These are phyloP conservation scores for Xylaria nigripes DNA, from an alignment of 495 filamentous ascomycete genomes.

Conservation along the genomic window DNA sequence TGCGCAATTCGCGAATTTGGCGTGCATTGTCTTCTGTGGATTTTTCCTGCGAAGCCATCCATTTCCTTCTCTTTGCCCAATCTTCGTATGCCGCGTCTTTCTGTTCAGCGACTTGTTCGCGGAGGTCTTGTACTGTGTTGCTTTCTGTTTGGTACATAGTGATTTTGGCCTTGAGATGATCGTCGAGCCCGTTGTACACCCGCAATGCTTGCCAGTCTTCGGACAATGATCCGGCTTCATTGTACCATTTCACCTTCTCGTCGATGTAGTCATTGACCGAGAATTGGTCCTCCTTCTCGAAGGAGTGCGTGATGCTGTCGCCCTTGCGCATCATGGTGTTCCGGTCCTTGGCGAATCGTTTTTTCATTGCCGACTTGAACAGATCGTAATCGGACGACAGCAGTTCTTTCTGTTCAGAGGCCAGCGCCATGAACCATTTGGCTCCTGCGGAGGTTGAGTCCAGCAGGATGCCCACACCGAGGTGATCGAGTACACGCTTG, in stretches of 20 bases:
- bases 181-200: not conserved
- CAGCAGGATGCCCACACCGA: not conserved
- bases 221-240: not conserved
- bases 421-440: not conserved
- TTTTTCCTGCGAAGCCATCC: not conserved
- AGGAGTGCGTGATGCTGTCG: not conserved
- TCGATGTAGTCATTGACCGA: not conserved
- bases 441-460: not conserved
- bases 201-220: not conserved
- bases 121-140: not conserved
- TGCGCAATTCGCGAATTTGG: not conserved
- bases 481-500: not conserved
- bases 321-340: not conserved
- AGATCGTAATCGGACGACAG: not conserved
- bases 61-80: not conserved
- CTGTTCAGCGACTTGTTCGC: not conserved
- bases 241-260: not conserved
- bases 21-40: not conserved
- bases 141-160: not conserved
- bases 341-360: not conserved
- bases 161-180: not conserved
- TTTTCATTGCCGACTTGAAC: not conserved
- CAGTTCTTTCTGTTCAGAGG: not conserved
- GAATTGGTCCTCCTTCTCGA: not conserved
- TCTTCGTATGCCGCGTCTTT: not conserved